phyloP scores from a whole-genome alignment of 345 rosid genomes.

The Populus tremula region DNA sequence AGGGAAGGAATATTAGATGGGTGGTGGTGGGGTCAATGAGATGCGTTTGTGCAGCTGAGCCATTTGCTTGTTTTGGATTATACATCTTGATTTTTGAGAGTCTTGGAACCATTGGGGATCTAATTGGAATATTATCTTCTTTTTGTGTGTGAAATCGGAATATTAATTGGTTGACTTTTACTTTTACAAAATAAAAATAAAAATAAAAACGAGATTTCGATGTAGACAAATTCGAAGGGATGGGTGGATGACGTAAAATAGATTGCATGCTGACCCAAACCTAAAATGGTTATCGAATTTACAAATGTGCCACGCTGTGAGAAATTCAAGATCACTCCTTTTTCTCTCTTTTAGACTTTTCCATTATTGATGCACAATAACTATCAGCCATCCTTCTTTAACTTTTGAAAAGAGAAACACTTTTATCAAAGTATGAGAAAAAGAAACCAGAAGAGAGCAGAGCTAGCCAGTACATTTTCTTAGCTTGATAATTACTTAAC shows the following conservation, averaged over 20 bases:
- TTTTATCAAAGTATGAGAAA: too few species aligned
- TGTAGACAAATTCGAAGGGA: too few species aligned
- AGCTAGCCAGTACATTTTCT: too few species aligned
- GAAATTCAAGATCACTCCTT: neutral
- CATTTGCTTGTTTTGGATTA: neutral
- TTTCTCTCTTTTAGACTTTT: neutral
- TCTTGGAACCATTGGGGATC: neutral
- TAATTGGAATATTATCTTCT: neutral
- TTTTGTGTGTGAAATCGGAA: neutral
- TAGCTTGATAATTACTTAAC: too few species aligned
- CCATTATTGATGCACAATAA: too few species aligned
- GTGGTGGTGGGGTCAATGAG: too few species aligned
- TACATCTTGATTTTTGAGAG: neutral
- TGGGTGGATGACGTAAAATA: slow-evolving; percentile 22
- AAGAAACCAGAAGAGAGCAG: neutral
- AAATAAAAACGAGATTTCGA: too few species aligned
- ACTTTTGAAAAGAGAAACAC: neutral
- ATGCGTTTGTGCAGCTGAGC: too few species aligned
- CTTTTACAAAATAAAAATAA: neutral
- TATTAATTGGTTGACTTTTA: neutral
- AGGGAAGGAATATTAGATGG: too few species aligned
- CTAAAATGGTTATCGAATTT: neutral
- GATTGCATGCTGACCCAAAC: slow-evolving; percentile 23
- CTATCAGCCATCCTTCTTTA: neutral
- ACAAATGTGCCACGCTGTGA: neutral